Base-by-base conservation (phyloP, 192 early-diverging fungal genomes). In the Linnemannia hyalina region DNA sequence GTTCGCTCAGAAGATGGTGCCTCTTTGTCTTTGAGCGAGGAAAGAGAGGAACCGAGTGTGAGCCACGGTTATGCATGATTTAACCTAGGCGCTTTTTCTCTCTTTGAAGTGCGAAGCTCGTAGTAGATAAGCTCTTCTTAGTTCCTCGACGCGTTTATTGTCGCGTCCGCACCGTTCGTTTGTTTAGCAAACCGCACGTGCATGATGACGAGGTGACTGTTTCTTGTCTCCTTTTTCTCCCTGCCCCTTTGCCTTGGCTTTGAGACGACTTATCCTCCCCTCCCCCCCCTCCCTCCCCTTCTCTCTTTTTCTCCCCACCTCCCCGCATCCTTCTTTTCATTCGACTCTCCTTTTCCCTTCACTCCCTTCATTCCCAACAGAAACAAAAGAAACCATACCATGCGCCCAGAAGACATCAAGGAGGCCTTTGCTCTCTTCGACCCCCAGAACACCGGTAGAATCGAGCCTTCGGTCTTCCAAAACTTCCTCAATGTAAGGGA, bases 361-460 rank as follows among this genome's bases (percentile, higher is more conserved):
- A 47, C 13, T 32, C 15, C 23, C 42, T 73, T 26, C 35, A 70
- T 70, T 44, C 18, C 49, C 16, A 52, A 35, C 35, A 35, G 35
- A 35, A 35, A 35, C 35, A 35, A 35, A 2, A 52, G 32, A 65
- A 29, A 4, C 16, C 23, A 47, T 44, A 23, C 41, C 60, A 70
- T 82, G 80, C 57, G 65, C 40, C 46, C 80, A 44, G 73, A 82
- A 57, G 80, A 82, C 73, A 84, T 79, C 54, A 84, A 84, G 26
- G 82, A 84, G 41, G 77, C 82, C 18, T 84, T 84, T 60, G 73
- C 70, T 22, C 73, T 84, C 68, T 84, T 84, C 68, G 82, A 84
- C 68, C 73, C 77, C 40, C 76, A 78, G 54, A 72, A 72, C 68
- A 82, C 80, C 6, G 82, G 82, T 26, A 74, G 57, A 41, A 84